Conservation (phyloP, 345 rosid genomes). For the Salix dunnii region DNA sequence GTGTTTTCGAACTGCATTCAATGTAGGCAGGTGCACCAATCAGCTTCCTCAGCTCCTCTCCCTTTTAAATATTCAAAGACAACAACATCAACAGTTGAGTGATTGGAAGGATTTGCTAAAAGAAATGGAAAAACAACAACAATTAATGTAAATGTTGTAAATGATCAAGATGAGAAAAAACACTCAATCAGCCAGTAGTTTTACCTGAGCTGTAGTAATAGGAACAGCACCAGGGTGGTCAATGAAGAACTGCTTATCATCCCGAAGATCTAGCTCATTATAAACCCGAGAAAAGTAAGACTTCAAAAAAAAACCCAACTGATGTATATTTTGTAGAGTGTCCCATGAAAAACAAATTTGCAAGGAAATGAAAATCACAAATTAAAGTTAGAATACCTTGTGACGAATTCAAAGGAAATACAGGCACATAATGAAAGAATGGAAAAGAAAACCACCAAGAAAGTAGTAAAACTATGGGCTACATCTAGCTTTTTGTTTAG, state of each 20-base stretch:
- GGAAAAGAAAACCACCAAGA: not conserved
- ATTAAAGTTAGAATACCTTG: not conserved
- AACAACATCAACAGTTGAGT: not conserved
- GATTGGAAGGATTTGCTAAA: not conserved
- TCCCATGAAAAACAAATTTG: not conserved
- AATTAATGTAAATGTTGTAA: not conserved
- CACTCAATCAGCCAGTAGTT: not conserved
- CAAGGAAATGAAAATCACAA: not conserved
- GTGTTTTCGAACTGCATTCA: slow-evolving; percentile 93
- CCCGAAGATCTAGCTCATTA: slow-evolving; percentile 28
- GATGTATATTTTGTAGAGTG: not conserved
- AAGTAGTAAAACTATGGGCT: not conserved
- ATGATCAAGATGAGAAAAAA: no score
- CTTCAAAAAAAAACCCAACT: not conserved
- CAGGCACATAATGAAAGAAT: not conserved
- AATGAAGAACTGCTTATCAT: slow-evolving; percentile 33
- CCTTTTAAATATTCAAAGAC: slow-evolving; percentile 37
- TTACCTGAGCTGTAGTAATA: slow-evolving; percentile 30
- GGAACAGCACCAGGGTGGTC: slow-evolving; percentile 39
- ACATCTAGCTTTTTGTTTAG: slow-evolving; percentile 2
- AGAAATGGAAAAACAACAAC: not conserved
- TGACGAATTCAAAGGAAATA: not conserved
- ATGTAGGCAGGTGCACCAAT: slow-evolving; percentile 83
- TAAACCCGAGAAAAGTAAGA: not conserved
- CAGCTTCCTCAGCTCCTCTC: slow-evolving; percentile 88